Conservation (phyloP, 1,284 basidiomycete species). For the Irpex lacteus region DNA sequence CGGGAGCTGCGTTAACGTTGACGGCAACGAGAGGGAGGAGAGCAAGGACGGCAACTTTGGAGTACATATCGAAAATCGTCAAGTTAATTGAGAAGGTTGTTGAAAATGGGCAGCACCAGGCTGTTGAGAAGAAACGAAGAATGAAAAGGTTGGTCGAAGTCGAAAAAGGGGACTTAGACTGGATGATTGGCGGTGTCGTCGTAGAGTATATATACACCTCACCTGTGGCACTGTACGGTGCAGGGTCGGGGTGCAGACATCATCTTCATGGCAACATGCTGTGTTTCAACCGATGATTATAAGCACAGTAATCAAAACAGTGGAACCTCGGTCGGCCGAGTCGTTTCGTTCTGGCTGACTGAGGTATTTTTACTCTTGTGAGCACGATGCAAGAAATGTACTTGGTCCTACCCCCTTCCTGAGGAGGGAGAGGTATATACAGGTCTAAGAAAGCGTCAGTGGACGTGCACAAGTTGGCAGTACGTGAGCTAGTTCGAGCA, state of each 20-base stretch:
- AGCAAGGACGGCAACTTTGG: constrained; percentile 18
- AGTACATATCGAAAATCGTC: constrained; percentile 13
- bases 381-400: no score
- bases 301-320: constrained; percentile 6
- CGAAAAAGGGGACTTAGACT: constrained; percentile 15
- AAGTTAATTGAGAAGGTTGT: neutral
- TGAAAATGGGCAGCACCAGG: constrained; percentile 19
- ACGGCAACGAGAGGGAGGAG: constrained; percentile 16
- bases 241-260: neutral
- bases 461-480: neutral
- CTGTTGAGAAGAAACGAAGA: constrained; percentile 14
- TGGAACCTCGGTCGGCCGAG: neutral
- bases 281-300: neutral
- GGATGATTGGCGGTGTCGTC: neutral
- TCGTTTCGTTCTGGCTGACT: neutral
- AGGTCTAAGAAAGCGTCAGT: neutral
- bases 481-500: neutral
- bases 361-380: neutral
- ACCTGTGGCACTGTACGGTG: neutral
- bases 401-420: no score
- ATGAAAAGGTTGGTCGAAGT: constrained; percentile 16
- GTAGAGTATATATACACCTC: constrained; percentile 4
- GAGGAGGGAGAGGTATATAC: no score
- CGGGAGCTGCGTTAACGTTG: constrained; percentile 16
- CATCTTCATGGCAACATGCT: neutral